Evolutionary conservation across 768 basidiomycete genomes (phyloP), one percentile per base, ranked within the genome.

Genomic region (Tylopilus rubrobrunneus): DNA sequence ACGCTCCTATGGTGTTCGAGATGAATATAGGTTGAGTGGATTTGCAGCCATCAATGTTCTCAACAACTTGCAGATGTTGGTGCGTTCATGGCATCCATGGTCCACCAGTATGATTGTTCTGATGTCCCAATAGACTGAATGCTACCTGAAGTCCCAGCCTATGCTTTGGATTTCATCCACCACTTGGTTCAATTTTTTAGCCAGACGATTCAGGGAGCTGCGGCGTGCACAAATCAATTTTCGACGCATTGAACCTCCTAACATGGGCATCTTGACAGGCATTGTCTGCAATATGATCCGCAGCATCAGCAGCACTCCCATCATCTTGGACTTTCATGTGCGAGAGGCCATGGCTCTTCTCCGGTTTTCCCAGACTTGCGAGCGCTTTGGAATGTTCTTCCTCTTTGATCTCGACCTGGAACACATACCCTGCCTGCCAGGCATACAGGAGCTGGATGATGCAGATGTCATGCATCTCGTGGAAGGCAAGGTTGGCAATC

Each of bases 1-100:
- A 4, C 42, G 45, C 10, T 52, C 42, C 1, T 59, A 56, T 56
- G 52, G 55, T 0, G 52, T 59, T 5, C 3, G 45, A 7, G 52
- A 56, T 36, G 49, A 59, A 23, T 56, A 59, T 29, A 46, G 49
- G 3, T 40, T 59, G 15, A 51, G 51, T 45, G 55, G 58, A 7
- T 34, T 34, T 34, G 33, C 33, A 34, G 33, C 33, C 33, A 34
- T 34, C 11, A 34, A 34, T 34, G 33, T 34, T 11, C 33, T 34
- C 33, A 34, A 12, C 33, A 34, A 34, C 12, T 34, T 34, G 33
- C 33, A 34, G 7, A 12, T 34, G 33, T 34, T 34, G 11, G 33
- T 34, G 33, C 4, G 33, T 34, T 34, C 33, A 2, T 45, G 27
- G 43, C 40, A 23, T 42, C 12, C 12, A 34, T 4, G 12, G 33